Percentiles rank a stretch among this genome's conserved stretches.
These are phyloP conservation scores for Ceratobasidium theobromae DNA, from an alignment of 1,284 basidiomycete genomes.

Conservation along the genomic window DNA sequence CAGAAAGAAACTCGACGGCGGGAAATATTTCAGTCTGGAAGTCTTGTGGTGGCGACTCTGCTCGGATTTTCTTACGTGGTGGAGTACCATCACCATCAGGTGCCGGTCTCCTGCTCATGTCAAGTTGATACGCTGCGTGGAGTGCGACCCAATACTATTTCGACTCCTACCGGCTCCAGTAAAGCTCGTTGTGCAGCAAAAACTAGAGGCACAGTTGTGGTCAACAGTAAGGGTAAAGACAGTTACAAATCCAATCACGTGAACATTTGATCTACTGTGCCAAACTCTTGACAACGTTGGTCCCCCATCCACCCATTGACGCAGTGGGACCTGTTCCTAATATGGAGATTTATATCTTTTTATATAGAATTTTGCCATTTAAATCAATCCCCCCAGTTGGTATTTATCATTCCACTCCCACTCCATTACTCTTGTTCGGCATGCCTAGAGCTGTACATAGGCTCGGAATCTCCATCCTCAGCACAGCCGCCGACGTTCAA, in stretches of 20 bases:
- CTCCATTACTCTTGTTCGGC: too few species aligned
- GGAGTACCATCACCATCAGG: not conserved
- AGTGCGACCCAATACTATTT: not conserved
- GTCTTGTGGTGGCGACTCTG: slow-evolving; percentile 28
- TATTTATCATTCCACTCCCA: too few species aligned
- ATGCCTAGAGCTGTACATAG: too few species aligned
- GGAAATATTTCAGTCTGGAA: slow-evolving; percentile 26
- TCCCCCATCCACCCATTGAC: too few species aligned
- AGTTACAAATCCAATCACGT: slow-evolving; percentile 12
- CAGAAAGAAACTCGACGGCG: slow-evolving; percentile 31
- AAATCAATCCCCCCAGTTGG: too few species aligned
- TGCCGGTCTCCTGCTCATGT: slow-evolving; percentile 21
- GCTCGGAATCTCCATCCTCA: too few species aligned
- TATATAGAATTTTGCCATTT: too few species aligned
- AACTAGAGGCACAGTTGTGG: slow-evolving; percentile 15
- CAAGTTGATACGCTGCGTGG: not conserved
- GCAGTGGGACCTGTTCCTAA: too few species aligned
- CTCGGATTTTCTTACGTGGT: slow-evolving; percentile 24
- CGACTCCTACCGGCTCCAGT: not conserved
- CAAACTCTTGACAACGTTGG: too few species aligned
- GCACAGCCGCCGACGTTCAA: too few species aligned
- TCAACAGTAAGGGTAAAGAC: slow-evolving; percentile 3
- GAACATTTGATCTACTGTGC: not conserved
- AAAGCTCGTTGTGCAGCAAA: slow-evolving; percentile 19
- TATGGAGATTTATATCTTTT: too few species aligned